Evolutionary conservation across 306 rosid genomes (phyloP), one percentile per base, ranked within the genome.

Genomic region (Vicia villosa): DNA sequence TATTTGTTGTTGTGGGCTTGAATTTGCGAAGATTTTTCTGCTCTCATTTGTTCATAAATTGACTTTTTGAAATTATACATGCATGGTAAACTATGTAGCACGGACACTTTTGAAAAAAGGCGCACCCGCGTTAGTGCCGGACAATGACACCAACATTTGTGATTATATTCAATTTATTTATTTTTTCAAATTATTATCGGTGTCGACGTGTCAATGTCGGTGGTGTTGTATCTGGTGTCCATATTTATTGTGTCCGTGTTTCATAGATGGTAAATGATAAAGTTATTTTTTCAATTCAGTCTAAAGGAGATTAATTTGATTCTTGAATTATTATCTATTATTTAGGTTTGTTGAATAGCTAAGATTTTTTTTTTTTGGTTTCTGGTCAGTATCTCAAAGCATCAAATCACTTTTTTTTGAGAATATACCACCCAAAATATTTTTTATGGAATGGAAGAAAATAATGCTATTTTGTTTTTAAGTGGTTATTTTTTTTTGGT

Each of bases 1-100:
- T 28, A 47, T 34, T 28, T 51, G 59, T 49, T 63, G 32, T 17
- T 62, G 6, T 28, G 36, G 17, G 19, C 12, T 38, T 62, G 16
- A 17, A 62, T 37, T 62, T 62, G 34, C 20, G 68, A 22, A 38
- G 50, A 19, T 63, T 63, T 63, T n/a, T 10, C 12, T 63, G 49
- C 1, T 63, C 41, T 40, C 34, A 38, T 19, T 1, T 7, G 13
- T 38, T 38, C 12, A 12, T 38, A 17, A 20, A 20, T 63, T 63
- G 17, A 7, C 20, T 40, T 12, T 13, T 21, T 21, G 36, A 40
- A 40, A 36, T 60, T 60, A 36, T 11, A 21, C 17, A 21, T 52
- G 10, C 32, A 52, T 21, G 17, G 14, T 45, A n/a, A n/a, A 45
- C 20, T 6, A 8, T 1, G 36, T 0, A 30, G 7, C 36, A 5